phyloP scores from a whole-genome alignment of 495 filamentous ascomycete genomes.

The Xylaria castorea region DNA sequence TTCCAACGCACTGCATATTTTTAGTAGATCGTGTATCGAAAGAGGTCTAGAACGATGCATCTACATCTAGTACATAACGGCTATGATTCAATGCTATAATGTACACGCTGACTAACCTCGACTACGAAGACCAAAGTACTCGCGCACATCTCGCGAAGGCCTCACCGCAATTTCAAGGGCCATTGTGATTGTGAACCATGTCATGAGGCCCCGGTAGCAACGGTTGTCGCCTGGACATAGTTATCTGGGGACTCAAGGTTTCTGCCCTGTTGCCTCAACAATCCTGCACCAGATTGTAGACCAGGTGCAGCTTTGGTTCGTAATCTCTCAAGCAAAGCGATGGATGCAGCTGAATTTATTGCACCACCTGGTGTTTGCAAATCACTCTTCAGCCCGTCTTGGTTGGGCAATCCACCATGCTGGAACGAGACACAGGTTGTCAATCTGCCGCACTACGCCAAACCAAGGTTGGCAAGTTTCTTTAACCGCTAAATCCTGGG shows the following conservation, averaged over 20 bases:
- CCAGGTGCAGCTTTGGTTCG: conserved; percentile 9
- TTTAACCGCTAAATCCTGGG: conserved; percentile 28
- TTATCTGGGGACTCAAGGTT: conserved; percentile 12
- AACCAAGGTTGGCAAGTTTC: conserved; percentile 26
- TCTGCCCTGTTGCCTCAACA: conserved; percentile 5
- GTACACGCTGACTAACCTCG: neutral
- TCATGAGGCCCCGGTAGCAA: conserved; percentile 2
- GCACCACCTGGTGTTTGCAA: conserved; percentile 10
- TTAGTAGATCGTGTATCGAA: neutral
- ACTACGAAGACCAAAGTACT: neutral
- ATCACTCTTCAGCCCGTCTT: conserved; percentile 22
- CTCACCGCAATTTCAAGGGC: conserved; percentile 18
- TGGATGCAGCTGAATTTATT: conserved; percentile 24
- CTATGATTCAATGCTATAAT: neutral
- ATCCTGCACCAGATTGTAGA: conserved; percentile 6
- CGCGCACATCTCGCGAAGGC: neutral
- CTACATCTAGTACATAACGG: neutral
- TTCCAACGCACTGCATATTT: neutral
- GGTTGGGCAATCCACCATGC: conserved; percentile 23
- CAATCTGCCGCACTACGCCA: conserved; percentile 27
- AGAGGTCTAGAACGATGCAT: neutral
- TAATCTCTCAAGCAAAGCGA: conserved; percentile 23
- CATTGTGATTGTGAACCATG: neutral
- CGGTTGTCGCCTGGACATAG: neutral
- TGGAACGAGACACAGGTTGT: conserved; percentile 22